Percentiles rank a stretch among this genome's conserved stretches.
Conservation (phyloP, 2,329 filamentous ascomycete species). For the Uncinocarpus reesii region DNA sequence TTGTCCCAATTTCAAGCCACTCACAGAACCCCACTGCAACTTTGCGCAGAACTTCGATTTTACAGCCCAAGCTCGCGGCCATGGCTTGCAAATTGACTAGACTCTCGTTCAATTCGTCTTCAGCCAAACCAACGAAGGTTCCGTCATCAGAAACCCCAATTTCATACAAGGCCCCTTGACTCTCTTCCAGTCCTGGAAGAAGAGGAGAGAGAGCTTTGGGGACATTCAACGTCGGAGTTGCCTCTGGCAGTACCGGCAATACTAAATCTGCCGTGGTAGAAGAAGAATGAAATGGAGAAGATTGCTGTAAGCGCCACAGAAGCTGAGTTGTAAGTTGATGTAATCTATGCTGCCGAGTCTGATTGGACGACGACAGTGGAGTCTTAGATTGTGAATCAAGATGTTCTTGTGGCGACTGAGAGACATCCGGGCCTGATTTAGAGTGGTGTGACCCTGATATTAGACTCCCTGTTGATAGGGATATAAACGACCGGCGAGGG, state of each 20-base stretch:
- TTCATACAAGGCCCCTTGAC: constrained; percentile 85
- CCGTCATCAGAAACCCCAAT: constrained; percentile 95
- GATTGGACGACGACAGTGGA: constrained; percentile 44
- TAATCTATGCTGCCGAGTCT: constrained; percentile 70
- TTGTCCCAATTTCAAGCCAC: constrained; percentile 27
- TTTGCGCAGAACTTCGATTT: constrained; percentile 68
- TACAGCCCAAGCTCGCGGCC: constrained; percentile 84
- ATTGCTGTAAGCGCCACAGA: constrained; percentile 89
- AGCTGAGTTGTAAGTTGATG: constrained; percentile 91
- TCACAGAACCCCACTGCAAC: constrained; percentile 80
- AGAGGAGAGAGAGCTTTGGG: constrained; percentile 46
- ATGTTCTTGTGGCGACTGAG: constrained; percentile 18
- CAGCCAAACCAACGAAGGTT: constrained; percentile 73
- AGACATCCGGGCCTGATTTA: constrained; percentile 21
- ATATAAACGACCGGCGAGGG: constrained; percentile 61
- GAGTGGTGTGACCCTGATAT: constrained; percentile 45
- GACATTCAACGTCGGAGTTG: constrained; percentile 47
- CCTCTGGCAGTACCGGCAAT: constrained; percentile 63
- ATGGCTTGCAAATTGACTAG: constrained; percentile 75
- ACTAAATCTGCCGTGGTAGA: constrained; percentile 65
- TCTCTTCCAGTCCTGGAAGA: constrained; percentile 75
- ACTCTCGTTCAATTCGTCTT: constrained; percentile 88
- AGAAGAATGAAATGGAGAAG: constrained; percentile 70
- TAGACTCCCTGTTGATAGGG: constrained; percentile 55
- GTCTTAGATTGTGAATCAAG: constrained; percentile 24